Evolutionary conservation across 495 filamentous ascomycete genomes (phyloP), one percentile per base, ranked within the genome.

Genomic region (Aspergillus indologenus): DNA sequence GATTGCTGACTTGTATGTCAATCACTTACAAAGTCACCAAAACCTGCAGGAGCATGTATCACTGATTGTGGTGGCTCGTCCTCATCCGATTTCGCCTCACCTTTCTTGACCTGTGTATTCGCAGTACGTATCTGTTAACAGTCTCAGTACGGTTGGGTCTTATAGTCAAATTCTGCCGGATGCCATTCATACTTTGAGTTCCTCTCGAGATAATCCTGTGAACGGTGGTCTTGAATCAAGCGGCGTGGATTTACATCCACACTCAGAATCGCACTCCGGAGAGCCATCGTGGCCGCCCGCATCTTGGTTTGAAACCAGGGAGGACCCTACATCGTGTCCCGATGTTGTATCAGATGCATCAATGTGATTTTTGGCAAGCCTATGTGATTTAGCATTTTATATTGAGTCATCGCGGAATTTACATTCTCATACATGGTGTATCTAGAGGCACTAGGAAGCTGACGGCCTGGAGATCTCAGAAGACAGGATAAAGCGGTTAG

Each of bases 1-100:
- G 53, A 3, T 74, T 40, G 34, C 34, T 40, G 12, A 40, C 5
- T 40, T 40, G 34, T 11, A 40, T 40, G 19, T 20, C 9, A 9
- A 6, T 17, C 17, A 21, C 87, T 75, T 65, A 93, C 89, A 81
- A 92, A 92, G 55, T 81, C 80, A 51, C 83, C 80, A 73, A 92
- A 96, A 43, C 87, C 88, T 62, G 87, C 74, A 4, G 91, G 91
- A 20, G 88, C 90, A 75, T 95, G 91, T 64, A 96, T 96, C 50
- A 94, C 91, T 3, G 91, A 96, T 57, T 87, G 79, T 21, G 90
- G 83, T 53, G 78, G 75, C 60, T 86, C 83, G 54, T 93, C 90
- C 57, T 92, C 87, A 59, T 85, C 83, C 42, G 80, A 75, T 21
- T 80, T 77, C 56, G 76, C 73, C 64, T 79, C 79, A 57, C 79